Base-by-base conservation (phyloP, 75 land plant species). In the Picea glauca region DNA sequence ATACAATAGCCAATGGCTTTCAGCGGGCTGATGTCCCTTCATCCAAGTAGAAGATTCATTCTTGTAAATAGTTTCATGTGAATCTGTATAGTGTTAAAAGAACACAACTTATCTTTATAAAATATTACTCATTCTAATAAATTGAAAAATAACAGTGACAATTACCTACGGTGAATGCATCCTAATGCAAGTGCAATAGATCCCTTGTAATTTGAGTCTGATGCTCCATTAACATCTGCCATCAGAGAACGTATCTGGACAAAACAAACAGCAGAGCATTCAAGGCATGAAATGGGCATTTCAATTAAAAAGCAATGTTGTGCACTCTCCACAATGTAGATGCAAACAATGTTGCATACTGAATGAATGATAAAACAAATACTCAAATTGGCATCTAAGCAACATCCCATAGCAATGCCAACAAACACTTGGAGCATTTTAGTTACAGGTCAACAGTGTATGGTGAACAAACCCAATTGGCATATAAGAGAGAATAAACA, bases 131-230 rank as follows among this genome's bases (percentile, higher is more conserved):
- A 31, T 57, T 18, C 7, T n/a, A 33, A 60, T 20, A 62, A 76
- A 57, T 15, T 7, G 11, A n/a, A 26, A 76, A 17, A 17, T 76
- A 7, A 9, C 58, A 68, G 3, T 20, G 12, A 38, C 20, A 21
- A 21, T 76, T 76, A 97, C 99, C 99, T 95, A 76, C 94, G 85
- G 80, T 98, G 96, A 67, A 98, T 91, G 60, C 99, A 98, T 43
- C 99, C 99, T 79, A 95, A 81, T 38, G 96, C 87, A 76, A 98
- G 72, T 68, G 94, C 96, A 80, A 98, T 82, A 31, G 98, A 95
- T 20, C 91, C 99, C 67, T 81, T 87, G 64, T 91, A 89, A 64
- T 68, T 79, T 9, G 90, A 81, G 81, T 88, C 93, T 26, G 82
- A 63, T 12, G 77, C 74, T 7, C 76, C 77, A 68, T 64, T 78